Evolutionary conservation across 306 rosid species (phyloP).

Genomic region (Carpinus viminea): DNA sequence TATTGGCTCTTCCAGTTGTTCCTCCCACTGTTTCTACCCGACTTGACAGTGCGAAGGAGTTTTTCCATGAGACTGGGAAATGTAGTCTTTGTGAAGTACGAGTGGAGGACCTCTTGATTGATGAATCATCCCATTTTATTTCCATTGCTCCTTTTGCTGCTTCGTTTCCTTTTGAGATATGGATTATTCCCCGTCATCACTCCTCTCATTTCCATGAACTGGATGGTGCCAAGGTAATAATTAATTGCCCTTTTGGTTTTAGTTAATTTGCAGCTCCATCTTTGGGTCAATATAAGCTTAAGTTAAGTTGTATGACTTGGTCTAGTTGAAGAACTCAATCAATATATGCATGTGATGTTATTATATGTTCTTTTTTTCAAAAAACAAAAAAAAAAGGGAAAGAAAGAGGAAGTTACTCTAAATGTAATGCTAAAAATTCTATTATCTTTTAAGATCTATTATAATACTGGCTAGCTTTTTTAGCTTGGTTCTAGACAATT

Average conservation of each 20-base stretch:
- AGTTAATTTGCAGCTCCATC: neutral
- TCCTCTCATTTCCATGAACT: slow-evolving; percentile 54
- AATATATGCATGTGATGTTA: neutral
- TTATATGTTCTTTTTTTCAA: too few species aligned
- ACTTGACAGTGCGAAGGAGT: slow-evolving; percentile 36
- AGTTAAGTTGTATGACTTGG: neutral
- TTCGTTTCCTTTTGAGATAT: slow-evolving; percentile 52
- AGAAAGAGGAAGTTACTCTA: too few species aligned
- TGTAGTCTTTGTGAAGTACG: slow-evolving; percentile 42
- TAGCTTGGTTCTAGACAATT: too few species aligned
- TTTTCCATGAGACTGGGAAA: slow-evolving; percentile 35
- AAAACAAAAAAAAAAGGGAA: too few species aligned
- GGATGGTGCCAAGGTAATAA: slow-evolving; percentile 34
- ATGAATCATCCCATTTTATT: slow-evolving; percentile 46
- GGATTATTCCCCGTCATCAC: slow-evolving; percentile 54
- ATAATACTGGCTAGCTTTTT: too few species aligned
- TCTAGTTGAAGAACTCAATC: neutral
- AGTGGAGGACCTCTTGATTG: slow-evolving; percentile 35
- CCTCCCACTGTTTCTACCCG: slow-evolving; percentile 45
- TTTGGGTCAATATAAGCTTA: neutral
- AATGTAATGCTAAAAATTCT: too few species aligned
- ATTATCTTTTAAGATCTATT: too few species aligned
- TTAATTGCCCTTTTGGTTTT: neutral
- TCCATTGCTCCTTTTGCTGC: slow-evolving; percentile 51
- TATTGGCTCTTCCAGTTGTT: slow-evolving; percentile 49